Evolutionary conservation across 495 filamentous ascomycete genomes (phyloP), one percentile per base, ranked within the genome.

Genomic region (Podospora comata): DNA sequence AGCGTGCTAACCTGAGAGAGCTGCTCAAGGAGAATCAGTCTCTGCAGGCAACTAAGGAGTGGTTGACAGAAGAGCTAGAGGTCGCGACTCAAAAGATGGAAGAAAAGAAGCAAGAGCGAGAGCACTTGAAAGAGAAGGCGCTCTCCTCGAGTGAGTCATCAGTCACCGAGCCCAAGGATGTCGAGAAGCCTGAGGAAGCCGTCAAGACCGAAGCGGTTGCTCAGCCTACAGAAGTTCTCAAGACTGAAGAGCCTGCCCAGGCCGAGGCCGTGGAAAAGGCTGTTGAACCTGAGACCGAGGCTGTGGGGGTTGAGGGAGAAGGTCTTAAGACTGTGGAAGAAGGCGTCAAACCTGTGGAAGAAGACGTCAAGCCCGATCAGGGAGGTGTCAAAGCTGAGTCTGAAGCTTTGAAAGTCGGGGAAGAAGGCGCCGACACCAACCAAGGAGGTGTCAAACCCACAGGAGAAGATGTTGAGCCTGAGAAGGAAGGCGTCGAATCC

Each of bases 1-100:
- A 87, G 64, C 74, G 82, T 27, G 48, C 16, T 30, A 55, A 48
- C 19, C 57, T 58, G 55, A 3, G 18, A 9, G 55, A 58, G 55
- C 23, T 58, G n/a, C 15, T 58, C 55, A 26, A 58, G 11, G 55
- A 19, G 5, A 4, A 58, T 15, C 55, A 48, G 39, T 3, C 7
- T 16, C 39, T 48, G 15, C 5, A 48, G 39, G 39, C 15, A 13
- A 5, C 13, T 48, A 18, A 48, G 34, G 11, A 39, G 34, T 39
- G 6, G 6, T 5, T 39, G 34, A 39, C 11, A 39, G 34, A 39
- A 39, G 34, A 11, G 6, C 34, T 39, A 11, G 34, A 6, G 11
- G 34, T 6, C 34, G 1, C 5, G 34, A 39, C 5, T 1, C 6
- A 11, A 39, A 4, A 39, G 11, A 0, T 39, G 34, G 3, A 39